Conservation (phyloP, 805 yeast genomes). For the Ogataea nitratoaversa region DNA sequence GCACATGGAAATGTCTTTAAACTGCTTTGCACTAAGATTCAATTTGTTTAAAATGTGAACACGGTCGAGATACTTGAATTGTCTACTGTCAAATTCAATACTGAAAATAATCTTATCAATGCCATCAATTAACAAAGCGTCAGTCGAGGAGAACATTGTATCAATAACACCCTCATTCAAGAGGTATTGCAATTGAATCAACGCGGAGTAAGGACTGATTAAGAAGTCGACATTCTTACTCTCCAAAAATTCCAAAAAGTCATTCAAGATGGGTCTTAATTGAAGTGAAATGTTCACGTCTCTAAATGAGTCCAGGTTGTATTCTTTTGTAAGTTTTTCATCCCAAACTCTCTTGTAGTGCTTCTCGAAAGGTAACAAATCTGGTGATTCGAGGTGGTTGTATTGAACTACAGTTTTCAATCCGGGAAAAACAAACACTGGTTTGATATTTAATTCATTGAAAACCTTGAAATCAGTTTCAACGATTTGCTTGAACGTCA, state of each 20-base stretch:
- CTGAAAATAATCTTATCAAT: conserved; percentile 70
- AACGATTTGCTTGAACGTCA: conserved; percentile 50
- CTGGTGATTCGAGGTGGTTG: conserved; percentile 23
- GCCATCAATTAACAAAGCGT: conserved; percentile 53
- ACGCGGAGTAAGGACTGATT: conserved; percentile 78
- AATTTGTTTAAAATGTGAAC: conserved; percentile 56
- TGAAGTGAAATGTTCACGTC: conserved; percentile 47
- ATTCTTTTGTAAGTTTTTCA: conserved; percentile 25
- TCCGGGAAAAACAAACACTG: conserved; percentile 78
- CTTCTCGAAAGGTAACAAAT: conserved; percentile 31
- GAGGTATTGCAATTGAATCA: conserved; percentile 75
- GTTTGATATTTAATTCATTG: conserved; percentile 60
- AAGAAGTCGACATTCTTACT: conserved; percentile 57
- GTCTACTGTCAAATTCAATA: conserved; percentile 61
- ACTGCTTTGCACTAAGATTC: conserved; percentile 56
- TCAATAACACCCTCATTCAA: conserved; percentile 55
- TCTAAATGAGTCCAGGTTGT: conserved; percentile 46
- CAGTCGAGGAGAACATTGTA: conserved; percentile 81
- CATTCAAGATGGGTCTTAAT: conserved; percentile 46
- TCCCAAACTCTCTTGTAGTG: conserved; percentile 49
- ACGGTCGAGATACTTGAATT: conserved; percentile 64
- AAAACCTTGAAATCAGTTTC: conserved; percentile 62
- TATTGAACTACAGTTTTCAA: conserved; percentile 37
- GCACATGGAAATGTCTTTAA: conserved; percentile 70
- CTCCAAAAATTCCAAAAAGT: conserved; percentile 54